phyloP scores from a whole-genome alignment of 306 rosid species.

The Cicer chorassanicum region DNA sequence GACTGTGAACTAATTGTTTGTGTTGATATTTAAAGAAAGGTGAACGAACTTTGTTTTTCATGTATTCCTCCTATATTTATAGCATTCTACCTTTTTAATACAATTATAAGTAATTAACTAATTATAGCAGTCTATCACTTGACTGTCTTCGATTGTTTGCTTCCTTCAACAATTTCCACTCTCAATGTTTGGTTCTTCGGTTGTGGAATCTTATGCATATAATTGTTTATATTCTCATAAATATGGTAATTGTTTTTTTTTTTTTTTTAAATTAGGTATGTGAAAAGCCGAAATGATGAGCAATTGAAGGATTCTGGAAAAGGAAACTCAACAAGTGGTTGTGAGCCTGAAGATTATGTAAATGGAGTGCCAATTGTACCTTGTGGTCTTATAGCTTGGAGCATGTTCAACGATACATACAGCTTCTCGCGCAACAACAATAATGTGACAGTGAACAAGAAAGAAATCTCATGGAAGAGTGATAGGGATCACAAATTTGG shows the following conservation, averaged over 20 bases:
- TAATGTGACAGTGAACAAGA: constrained; percentile 66
- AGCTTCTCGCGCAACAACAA: constrained; percentile 53
- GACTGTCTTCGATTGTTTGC: constrained; percentile 8
- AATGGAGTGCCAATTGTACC: constrained; percentile 66
- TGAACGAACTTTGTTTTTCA: not conserved
- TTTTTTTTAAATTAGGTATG: constrained; percentile 65
- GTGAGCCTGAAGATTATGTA: constrained; percentile 69
- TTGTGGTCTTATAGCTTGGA: constrained; percentile 99
- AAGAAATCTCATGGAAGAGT: constrained; percentile 85
- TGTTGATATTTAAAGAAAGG: constrained; percentile 8
- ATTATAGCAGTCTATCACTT: not conserved
- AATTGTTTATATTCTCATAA: constrained; percentile 21
- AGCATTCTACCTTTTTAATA: not conserved
- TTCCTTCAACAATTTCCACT: constrained; percentile 18
- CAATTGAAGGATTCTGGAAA: constrained; percentile 62
- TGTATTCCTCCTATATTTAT: constrained; percentile 17
- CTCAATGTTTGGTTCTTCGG: constrained; percentile 34
- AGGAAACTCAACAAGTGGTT: constrained; percentile 43
- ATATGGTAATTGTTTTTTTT: not conserved
- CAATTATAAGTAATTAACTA: not conserved
- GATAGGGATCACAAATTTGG: constrained; percentile 94
- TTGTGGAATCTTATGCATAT: constrained; percentile 5
- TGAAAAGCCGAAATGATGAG: constrained; percentile 86
- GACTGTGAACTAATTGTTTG: constrained; percentile 29
- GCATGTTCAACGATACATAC: constrained; percentile 94